These are phyloP conservation scores for Oryza longistaminata DNA, from an alignment of 176 grass and related monocot genomes.

Conservation along the genomic window DNA sequence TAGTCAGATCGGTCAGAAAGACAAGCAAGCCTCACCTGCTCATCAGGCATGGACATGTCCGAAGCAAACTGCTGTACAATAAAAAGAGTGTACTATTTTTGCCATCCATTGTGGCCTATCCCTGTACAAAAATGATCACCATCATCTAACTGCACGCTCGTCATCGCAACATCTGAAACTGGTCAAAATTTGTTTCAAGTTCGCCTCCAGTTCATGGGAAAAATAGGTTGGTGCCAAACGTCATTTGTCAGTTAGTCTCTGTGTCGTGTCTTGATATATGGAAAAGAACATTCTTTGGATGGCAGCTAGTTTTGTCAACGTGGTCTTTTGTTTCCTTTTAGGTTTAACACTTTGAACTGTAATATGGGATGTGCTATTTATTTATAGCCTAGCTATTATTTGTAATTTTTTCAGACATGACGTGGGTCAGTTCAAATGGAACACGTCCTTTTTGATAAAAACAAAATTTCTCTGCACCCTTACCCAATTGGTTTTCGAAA, in stretches of 20 bases:
- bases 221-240: slow-evolving; percentile 7
- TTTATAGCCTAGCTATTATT: slow-evolving; percentile 48
- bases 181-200: slow-evolving; percentile 34
- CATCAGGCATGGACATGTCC: slow-evolving; percentile 20
- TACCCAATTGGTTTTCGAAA: background rate
- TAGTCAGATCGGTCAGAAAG: slow-evolving; percentile 31
- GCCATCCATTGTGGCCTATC: slow-evolving; percentile 40
- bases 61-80: slow-evolving; percentile 52
- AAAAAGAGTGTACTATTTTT: slow-evolving; percentile 49
- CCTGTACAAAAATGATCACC: slow-evolving; percentile 59
- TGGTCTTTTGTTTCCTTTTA: slow-evolving; percentile 39
- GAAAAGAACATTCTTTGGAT: slow-evolving; percentile 48
- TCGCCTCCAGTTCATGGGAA: slow-evolving; percentile 46
- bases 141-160: slow-evolving; percentile 18
- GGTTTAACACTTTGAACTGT: slow-evolving; percentile 48
- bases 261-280: slow-evolving; percentile 32
- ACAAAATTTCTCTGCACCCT: background rate
- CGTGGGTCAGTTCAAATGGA: slow-evolving; percentile 34
- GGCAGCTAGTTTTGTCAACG: slow-evolving; percentile 44
- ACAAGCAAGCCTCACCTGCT: slow-evolving; percentile 30
- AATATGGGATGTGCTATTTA: slow-evolving; percentile 40
- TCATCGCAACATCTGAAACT: slow-evolving; percentile 33
- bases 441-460: slow-evolving; percentile 31
- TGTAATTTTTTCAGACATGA: slow-evolving; percentile 46
- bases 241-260: slow-evolving; percentile 29